Base-by-base conservation (phyloP, 2,329 filamentous ascomycete species). In the Aspergillus uvarum region DNA sequence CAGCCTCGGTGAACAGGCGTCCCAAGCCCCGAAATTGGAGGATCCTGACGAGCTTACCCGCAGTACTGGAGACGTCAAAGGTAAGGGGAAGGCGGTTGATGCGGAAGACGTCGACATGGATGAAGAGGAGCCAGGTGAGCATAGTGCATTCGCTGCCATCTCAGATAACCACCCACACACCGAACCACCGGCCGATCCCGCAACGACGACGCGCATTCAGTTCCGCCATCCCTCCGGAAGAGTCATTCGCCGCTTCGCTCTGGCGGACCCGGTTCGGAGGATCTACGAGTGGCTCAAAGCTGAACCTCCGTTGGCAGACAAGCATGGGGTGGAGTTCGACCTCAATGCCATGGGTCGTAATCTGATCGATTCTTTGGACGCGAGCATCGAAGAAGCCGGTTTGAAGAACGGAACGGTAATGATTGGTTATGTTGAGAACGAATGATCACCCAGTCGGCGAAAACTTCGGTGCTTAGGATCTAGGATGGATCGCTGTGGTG, bases 241-340 rank as follows among this genome's bases (percentile, higher is more conserved):
- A 19, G 85, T 96, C 10, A 93, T 99, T 60, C 88, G 92, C 31
- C 86, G 91, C n/a, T 99, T 99, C 77, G 80, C 82, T 10, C 77
- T 93, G 3, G 76, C 85, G 14, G 95, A 99, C 59, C 81, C 85
- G 1, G 92, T 99, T 12, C 84, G 87, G 58, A 86, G 91, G 12
- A 87, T 99, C 50, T 99, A 94, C 76, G 95, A 99, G 79, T 99
- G 93, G 92, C 86, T 99, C 65, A 99, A 98, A 79, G 89, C 93
- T 0, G 72, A 76, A 2, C 87, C 89, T 61, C 91, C 92, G 1
- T 76, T 96, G 52, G 89, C 93, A 66, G 92, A 89, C 68, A 94
- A 92, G 75, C 84, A 85, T 31, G 91, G 89, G 0, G 76, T 89
- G 12, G 84, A 86, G 63, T 99, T 99, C 77, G 94, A 98, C 74